Evolutionary conservation across 1,139 yeast genomes (phyloP), one percentile per base, ranked within the genome.

Genomic region (Magnusiomyces magnusii): DNA sequence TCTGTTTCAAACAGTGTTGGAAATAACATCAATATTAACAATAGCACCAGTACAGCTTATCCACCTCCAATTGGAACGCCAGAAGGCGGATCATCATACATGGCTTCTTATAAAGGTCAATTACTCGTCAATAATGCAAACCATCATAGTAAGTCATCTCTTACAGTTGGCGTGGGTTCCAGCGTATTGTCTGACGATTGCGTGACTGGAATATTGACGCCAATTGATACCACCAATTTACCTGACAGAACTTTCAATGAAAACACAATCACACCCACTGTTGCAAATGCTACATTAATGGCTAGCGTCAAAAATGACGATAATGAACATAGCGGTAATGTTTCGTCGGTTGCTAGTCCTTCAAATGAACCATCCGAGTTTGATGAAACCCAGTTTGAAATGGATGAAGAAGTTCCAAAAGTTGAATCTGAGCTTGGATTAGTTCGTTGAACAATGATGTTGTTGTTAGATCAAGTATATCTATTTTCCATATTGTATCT

Each of bases 51-150:
- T 28, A 19, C 28, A 13, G n/a, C 42, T 23, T 15, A 7, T 51
- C 59, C 51, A 3, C 57, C 58, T 3, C 62, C 62, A 19, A 59
- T 59, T 42, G 62, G 62, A 21, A 59, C 62, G 3, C 62, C 62
- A 27, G 62, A 59, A 10, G 47, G 47, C n/a, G 44, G 44, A 39
- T 3, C 36, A 1, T 52, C 55, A 5, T 52, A 41, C 36, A 25
- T 52, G 55, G 10, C 47, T 17, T 50, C 53, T 31, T 50, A 50
- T 24, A 52, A 39, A 36, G 23, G 49, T 19, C 31, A 24, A n/a
- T 24, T 19, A 2, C 24, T 17, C 9, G 24, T 7, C 5, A 25
- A 50, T 17, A 27, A 31, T 31, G 15, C 23, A 7, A 15, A 7
- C 23, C 23, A 31, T 7, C 41, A 28, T 5, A 28, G 25, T 23